phyloP scores from a whole-genome alignment of 768 basidiomycete species.

The Mycena haematopus region DNA sequence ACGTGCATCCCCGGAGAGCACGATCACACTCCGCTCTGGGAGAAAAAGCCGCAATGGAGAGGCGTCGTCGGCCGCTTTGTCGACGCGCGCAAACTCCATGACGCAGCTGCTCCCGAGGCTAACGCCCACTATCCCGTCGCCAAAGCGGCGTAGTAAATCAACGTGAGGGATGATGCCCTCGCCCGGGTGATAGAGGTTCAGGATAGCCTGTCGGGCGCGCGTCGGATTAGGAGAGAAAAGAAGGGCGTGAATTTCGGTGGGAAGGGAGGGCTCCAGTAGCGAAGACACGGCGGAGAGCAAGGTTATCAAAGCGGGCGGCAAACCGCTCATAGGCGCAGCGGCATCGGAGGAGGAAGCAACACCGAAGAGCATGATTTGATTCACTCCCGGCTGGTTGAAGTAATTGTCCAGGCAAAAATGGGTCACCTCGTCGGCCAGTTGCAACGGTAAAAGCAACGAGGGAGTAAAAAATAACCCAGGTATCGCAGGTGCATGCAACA shows the following conservation, averaged over 20 bases:
- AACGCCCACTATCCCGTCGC: constrained; percentile 88
- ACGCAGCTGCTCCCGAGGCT: constrained; percentile 82
- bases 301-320: constrained; percentile 61
- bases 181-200: constrained; percentile 90
- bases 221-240: constrained; percentile 62
- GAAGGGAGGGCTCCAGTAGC: constrained; percentile 57
- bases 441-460: constrained; percentile 52
- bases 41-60: constrained; percentile 58
- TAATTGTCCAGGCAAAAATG: constrained; percentile 63
- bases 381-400: constrained; percentile 56
- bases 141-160: constrained; percentile 84
- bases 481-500: constrained; percentile 57
- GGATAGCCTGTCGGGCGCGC: constrained; percentile 79
- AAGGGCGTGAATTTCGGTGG: constrained; percentile 54
- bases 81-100: constrained; percentile 66
- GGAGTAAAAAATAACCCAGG: constrained; percentile 71
- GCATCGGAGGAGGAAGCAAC: constrained; percentile 15
- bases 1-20: constrained; percentile 81
- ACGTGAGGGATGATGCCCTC: constrained; percentile 91
- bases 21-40: constrained; percentile 75
- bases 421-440: constrained; percentile 56
- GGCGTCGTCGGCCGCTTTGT: constrained; percentile 31
- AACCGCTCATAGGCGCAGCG: constrained; percentile 41
- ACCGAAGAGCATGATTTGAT: constrained; percentile 91
- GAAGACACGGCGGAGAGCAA: constrained; percentile 59